Evolutionary conservation across 2,329 filamentous ascomycete genomes (phyloP).

Genomic region (Trichoderma asperellum): DNA sequence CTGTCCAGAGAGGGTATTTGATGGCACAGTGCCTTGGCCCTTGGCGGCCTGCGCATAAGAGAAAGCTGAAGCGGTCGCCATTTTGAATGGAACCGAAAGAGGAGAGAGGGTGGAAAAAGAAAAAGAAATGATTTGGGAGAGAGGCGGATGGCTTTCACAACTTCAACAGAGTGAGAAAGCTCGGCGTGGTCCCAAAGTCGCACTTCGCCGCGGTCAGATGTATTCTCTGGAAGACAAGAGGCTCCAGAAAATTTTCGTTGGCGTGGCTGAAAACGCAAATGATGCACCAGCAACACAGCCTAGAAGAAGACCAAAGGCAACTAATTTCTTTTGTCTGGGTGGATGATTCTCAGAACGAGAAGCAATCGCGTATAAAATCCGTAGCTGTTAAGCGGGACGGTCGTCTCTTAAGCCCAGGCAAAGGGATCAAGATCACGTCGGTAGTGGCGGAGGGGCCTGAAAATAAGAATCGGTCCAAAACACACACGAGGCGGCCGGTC

Average conservation of each 20-base stretch:
- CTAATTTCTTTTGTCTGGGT: background rate
- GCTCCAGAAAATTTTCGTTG: slow-evolving; percentile 2
- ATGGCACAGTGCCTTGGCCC: slow-evolving; percentile 60
- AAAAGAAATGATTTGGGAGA: slow-evolving; percentile 36
- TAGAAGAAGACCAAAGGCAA: background rate
- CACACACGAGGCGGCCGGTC: slow-evolving; percentile 21
- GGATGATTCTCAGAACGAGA: slow-evolving; percentile 9
- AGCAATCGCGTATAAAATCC: slow-evolving; percentile 14
- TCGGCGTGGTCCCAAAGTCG: slow-evolving; percentile 31
- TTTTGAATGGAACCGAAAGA: slow-evolving; percentile 39
- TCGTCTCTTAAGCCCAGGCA: slow-evolving; percentile 28
- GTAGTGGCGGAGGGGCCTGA: slow-evolving; percentile 27
- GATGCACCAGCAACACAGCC: slow-evolving; percentile 6
- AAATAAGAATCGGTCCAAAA: slow-evolving; percentile 16
- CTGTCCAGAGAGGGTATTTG: slow-evolving; percentile 37
- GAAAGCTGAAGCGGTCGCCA: slow-evolving; percentile 67
- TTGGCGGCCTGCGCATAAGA: slow-evolving; percentile 97
- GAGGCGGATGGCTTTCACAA: slow-evolving; percentile 30
- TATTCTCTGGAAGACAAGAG: slow-evolving; percentile 6
- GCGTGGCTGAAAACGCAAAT: background rate
- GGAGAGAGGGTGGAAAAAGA: slow-evolving; percentile 26
- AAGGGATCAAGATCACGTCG: slow-evolving; percentile 30
- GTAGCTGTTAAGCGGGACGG: slow-evolving; percentile 27
- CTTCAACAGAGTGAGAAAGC: slow-evolving; percentile 27
- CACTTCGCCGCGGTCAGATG: slow-evolving; percentile 30